Percentiles rank a stretch among this genome's conserved stretches.
These are phyloP conservation scores for Halophytophthora polymorphica DNA, from an alignment of 352 stramenopile genomes.

Conservation along the genomic window DNA sequence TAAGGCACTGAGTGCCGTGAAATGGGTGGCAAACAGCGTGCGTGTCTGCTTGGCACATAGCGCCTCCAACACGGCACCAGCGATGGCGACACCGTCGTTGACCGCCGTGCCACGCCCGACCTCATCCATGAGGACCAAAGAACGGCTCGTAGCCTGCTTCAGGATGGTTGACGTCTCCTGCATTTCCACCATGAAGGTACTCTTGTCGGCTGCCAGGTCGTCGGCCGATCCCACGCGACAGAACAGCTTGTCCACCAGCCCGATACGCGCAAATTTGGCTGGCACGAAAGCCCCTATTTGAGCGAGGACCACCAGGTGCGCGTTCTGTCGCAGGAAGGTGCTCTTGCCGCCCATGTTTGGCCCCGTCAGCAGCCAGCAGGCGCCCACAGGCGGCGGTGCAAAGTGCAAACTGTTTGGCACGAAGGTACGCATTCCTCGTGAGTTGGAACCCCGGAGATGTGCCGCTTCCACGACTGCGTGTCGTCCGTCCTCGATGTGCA, in stretches of 20 bases:
- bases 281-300: conserved; percentile 85
- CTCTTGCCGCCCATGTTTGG: conserved; percentile 89
- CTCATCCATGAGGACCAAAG: conserved; percentile 89
- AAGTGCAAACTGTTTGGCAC: conserved; percentile 75
- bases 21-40: conserved; percentile 84
- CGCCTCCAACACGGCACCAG: conserved; percentile 69
- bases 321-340: conserved; percentile 80
- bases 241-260: conserved; percentile 80
- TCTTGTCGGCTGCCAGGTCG: conserved; percentile 73
- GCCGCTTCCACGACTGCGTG: conserved; percentile 68
- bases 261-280: conserved; percentile 60
- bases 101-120: conserved; percentile 79
- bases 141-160: conserved; percentile 61
- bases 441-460: conserved; percentile 52
- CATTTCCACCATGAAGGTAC: conserved; percentile 90
- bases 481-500: conserved; percentile 66
- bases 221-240: conserved; percentile 79
- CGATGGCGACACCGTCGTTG: conserved; percentile 77
- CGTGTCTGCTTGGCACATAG: conserved; percentile 57
- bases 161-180: conserved; percentile 80
- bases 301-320: conserved; percentile 71
- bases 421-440: conserved; percentile 50
- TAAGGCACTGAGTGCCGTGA: conserved; percentile 57
- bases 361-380: conserved; percentile 81
- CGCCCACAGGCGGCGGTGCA: conserved; percentile 15